A percentile compares a stretch with the other conserved stretches of the same genome.
Conservation (phyloP, 2,329 filamentous ascomycete genomes). For the Corniculantispora saksenae region DNA sequence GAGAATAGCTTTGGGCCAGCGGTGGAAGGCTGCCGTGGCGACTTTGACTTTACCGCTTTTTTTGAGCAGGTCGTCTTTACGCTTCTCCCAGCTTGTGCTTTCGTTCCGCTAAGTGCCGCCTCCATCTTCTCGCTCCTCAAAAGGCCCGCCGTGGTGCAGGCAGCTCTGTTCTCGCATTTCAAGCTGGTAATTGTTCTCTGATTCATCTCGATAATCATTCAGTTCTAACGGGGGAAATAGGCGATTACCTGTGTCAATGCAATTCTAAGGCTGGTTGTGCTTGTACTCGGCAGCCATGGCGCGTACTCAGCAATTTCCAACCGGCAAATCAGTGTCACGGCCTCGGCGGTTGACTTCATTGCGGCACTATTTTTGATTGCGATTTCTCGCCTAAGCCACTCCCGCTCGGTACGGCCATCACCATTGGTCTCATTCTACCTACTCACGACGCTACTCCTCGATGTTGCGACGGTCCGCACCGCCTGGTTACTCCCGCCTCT, state of each 20-base stretch:
- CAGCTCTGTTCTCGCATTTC: not conserved
- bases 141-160: not conserved
- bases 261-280: not conserved
- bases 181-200: not conserved
- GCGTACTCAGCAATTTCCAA: not conserved
- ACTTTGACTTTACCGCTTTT: conserved; percentile 14
- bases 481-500: not conserved
- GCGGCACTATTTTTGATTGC: not conserved
- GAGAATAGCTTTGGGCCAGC: conserved; percentile 8
- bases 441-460: not conserved
- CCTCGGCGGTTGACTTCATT: not conserved
- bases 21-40: not conserved
- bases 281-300: not conserved
- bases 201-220: too few species aligned
- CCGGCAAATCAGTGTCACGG: not conserved
- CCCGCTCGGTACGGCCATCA: conserved; percentile 4
- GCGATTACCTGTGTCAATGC: not conserved
- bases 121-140: not conserved
- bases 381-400: not conserved
- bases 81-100: conserved; percentile 7
- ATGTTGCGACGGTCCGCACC: not conserved
- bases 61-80: conserved; percentile 12
- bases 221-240: too few species aligned
- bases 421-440: not conserved
- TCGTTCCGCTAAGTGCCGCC: conserved; percentile 5